A percentile compares a stretch with the other conserved stretches of the same genome.
Conservation (phyloP, 495 filamentous ascomycete genomes). For the Podospora sp. region DNA sequence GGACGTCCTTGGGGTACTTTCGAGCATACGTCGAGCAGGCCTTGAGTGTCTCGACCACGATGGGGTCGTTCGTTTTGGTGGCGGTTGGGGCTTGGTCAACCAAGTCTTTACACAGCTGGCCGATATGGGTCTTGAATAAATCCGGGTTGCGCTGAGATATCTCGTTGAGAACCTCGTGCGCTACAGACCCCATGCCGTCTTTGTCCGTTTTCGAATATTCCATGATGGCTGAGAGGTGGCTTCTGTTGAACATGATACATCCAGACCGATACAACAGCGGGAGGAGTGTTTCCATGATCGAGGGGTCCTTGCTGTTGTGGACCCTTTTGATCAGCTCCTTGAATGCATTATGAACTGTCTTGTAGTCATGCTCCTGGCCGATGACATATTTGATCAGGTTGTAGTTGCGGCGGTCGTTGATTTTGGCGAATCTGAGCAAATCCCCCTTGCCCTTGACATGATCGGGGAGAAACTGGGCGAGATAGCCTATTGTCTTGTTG, state of each 20-base stretch:
- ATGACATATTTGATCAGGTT: constrained; percentile 85
- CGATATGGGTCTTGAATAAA: constrained; percentile 87
- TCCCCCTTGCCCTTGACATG: constrained; percentile 65
- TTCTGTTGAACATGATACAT: constrained; percentile 87
- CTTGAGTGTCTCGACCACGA: constrained; percentile 84
- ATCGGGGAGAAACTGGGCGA: constrained; percentile 77
- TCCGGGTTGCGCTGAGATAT: constrained; percentile 87
- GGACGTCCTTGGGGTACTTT: constrained; percentile 81
- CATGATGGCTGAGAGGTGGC: constrained; percentile 88
- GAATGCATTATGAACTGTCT: constrained; percentile 83
- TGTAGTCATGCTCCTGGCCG: constrained; percentile 85
- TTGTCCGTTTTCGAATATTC: constrained; percentile 81
- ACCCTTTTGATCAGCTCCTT: constrained; percentile 86
- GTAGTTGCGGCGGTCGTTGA: constrained; percentile 87
- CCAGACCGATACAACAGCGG: constrained; percentile 84
- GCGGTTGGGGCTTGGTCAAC: constrained; percentile 75
- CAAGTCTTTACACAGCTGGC: constrained; percentile 85
- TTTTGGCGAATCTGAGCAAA: constrained; percentile 86
- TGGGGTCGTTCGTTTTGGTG: constrained; percentile 63
- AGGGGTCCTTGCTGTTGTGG: constrained; percentile 53
- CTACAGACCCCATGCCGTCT: constrained; percentile 70
- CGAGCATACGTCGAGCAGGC: constrained; percentile 88
- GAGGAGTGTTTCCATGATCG: constrained; percentile 74
- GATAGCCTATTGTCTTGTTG: constrained; percentile 63
- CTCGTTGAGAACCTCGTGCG: constrained; percentile 89